These are phyloP conservation scores for Smittium mucronatum DNA, from an alignment of 371 early-diverging fungal genomes.

Conservation along the genomic window DNA sequence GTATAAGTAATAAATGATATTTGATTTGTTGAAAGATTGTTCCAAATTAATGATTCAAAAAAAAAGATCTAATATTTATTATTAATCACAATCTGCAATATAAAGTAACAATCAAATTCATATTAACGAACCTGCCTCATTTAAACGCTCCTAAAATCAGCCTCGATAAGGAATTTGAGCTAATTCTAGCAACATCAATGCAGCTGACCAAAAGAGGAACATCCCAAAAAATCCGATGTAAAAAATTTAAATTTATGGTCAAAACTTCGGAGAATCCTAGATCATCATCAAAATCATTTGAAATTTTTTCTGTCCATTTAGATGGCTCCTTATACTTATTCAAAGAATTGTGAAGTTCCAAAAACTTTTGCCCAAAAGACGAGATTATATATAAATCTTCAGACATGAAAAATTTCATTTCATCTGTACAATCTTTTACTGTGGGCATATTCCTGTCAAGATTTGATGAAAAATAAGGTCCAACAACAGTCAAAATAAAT, in stretches of 20 bases:
- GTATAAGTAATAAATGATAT: too few species aligned
- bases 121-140: too few species aligned
- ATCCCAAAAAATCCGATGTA: neutral
- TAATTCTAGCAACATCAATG: neutral
- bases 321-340: too few species aligned
- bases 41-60: too few species aligned
- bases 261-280: neutral
- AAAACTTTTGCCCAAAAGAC: neutral
- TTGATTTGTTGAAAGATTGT: too few species aligned
- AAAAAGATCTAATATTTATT: too few species aligned
- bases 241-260: neutral
- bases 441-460: neutral
- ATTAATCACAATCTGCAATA: too few species aligned
- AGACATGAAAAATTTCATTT: neutral
- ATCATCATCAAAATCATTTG: neutral
- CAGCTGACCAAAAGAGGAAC: neutral
- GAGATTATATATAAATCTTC: neutral
- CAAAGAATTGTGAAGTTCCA: too few species aligned
- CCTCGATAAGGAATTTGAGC: neutral
- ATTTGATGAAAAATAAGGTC: neutral
- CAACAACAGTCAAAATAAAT: neutral
- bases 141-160: too few species aligned
- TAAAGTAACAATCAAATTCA: too few species aligned
- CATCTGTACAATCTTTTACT: neutral
- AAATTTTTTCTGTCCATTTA: neutral